phyloP scores from a whole-genome alignment of 2,329 filamentous ascomycete species.

The Aschersonia sp. region DNA sequence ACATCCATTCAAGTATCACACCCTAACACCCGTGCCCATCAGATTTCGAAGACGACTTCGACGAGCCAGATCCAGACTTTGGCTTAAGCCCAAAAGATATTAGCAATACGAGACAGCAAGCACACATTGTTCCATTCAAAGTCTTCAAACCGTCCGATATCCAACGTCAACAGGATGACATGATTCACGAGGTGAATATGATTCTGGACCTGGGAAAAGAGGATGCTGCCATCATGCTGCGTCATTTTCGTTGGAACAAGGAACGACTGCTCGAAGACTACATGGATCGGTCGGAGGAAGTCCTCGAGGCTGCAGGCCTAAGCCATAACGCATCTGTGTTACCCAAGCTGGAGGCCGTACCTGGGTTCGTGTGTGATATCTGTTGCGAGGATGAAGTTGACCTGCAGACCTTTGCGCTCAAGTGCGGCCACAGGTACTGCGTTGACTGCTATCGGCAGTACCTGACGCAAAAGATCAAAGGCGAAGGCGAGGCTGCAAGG shows the following conservation, averaged over 20 bases:
- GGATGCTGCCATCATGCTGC: conserved; percentile 77
- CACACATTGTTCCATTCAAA: conserved; percentile 75
- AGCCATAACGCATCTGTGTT: conserved; percentile 45
- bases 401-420: conserved; percentile 80
- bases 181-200: conserved; percentile 81
- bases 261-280: conserved; percentile 90
- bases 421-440: conserved; percentile 88
- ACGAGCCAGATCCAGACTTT: conserved; percentile 40
- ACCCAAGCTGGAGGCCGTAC: conserved; percentile 55
- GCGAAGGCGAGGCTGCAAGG: conserved; percentile 86
- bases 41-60: conserved; percentile 46
- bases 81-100: conserved; percentile 44
- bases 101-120: conserved; percentile 53
- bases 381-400: conserved; percentile 80
- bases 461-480: conserved; percentile 79
- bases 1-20: neutral
- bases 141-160: conserved; percentile 73
- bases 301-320: conserved; percentile 74
- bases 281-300: conserved; percentile 73
- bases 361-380: conserved; percentile 83
- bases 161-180: conserved; percentile 67
- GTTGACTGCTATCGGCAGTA: conserved; percentile 88
- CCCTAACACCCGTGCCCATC: neutral
- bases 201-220: conserved; percentile 83
- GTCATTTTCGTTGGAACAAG: conserved; percentile 90